Percentiles rank a stretch among this genome's conserved stretches.
Evolutionary conservation across 495 filamentous ascomycete species (phyloP).

Genomic region (Letharia lupina): DNA sequence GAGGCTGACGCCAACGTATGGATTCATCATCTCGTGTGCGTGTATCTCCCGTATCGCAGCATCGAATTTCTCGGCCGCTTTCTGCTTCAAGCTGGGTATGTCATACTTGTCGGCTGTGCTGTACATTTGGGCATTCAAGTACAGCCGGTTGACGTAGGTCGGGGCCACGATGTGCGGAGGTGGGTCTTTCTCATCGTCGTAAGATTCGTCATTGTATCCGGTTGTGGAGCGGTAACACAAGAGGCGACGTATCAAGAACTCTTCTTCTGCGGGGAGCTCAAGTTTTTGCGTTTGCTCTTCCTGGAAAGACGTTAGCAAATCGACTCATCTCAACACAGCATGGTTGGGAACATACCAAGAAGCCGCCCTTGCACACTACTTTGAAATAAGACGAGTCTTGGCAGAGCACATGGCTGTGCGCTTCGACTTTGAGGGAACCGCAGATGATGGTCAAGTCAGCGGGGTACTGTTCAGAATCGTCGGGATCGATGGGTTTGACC

Average conservation of each 20-base stretch:
- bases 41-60: not conserved
- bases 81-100: not conserved
- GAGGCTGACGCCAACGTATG: not conserved
- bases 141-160: not conserved
- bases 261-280: not conserved
- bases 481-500: not conserved
- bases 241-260: not conserved
- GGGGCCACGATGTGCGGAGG: not conserved
- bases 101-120: not conserved
- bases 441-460: not conserved
- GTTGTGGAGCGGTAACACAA: not conserved
- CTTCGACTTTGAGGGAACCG: not conserved
- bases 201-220: not conserved
- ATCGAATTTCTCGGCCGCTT: not conserved
- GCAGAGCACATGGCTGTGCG: not conserved
- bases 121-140: not conserved
- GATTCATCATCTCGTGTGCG: not conserved
- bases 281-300: not conserved
- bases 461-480: not conserved
- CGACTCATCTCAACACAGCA: not conserved
- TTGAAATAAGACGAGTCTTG: not conserved
- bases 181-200: not conserved
- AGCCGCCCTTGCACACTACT: not conserved
- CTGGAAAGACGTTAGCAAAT: not conserved
- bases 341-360: not conserved